Evolutionary conservation across 192 early-diverging fungal genomes (phyloP).

Genomic region (Mortierella claussenii): DNA sequence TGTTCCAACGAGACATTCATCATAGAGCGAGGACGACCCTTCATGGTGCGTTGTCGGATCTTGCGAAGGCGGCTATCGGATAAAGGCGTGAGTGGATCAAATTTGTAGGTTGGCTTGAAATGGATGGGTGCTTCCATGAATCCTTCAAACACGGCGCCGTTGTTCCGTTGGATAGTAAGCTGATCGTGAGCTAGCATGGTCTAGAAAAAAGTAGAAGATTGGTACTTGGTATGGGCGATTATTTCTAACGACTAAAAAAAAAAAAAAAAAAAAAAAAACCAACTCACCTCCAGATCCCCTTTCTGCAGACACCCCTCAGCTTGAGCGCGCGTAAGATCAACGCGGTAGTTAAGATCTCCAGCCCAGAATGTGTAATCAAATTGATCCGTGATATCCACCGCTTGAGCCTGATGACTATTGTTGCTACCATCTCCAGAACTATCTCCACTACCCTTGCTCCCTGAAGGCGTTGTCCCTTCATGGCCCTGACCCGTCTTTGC

Average conservation of each 20-base stretch:
- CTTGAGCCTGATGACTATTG: neutral
- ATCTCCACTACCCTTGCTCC: neutral
- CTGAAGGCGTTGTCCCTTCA: neutral
- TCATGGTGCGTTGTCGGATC: conserved; percentile 9
- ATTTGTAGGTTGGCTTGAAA: conserved; percentile 87
- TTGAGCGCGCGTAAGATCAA: conserved; percentile 60
- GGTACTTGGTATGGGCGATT: too few species aligned
- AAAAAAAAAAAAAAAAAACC: neutral
- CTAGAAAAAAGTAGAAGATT: too few species aligned
- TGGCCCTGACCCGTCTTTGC: neutral
- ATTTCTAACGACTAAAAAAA: neutral
- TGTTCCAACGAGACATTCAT: neutral
- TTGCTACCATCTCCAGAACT: neutral
- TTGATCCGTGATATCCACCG: conserved; percentile 55
- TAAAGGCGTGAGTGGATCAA: conserved; percentile 57
- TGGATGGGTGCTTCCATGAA: conserved; percentile 75
- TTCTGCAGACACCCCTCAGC: conserved; percentile 59
- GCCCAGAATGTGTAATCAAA: conserved; percentile 75
- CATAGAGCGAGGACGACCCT: conserved; percentile 27
- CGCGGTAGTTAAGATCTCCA: conserved; percentile 85
- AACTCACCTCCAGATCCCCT: conserved; percentile 59
- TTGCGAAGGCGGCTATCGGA: conserved; percentile 16
- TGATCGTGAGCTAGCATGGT: conserved; percentile 60
- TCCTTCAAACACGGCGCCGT: conserved; percentile 38
- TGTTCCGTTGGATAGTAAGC: conserved; percentile 36